phyloP scores from a whole-genome alignment of 176 grass and related monocot species.

The Leersia perrieri region DNA sequence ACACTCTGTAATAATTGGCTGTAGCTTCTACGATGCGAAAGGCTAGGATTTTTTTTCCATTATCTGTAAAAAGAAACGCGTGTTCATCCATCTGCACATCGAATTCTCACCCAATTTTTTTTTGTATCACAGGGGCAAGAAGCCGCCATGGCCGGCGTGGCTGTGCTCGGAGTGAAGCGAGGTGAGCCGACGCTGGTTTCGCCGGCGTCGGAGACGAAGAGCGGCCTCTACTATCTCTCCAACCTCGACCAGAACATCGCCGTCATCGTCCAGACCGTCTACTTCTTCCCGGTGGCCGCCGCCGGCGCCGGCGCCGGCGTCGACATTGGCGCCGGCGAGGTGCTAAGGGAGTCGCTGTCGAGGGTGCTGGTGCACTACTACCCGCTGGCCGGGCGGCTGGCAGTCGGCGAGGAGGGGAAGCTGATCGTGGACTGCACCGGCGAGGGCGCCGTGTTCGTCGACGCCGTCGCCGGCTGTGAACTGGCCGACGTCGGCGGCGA shows the following conservation, averaged over 20 bases:
- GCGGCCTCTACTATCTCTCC: slow-evolving; percentile 58
- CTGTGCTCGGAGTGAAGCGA: slow-evolving; percentile 38
- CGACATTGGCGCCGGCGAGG: slow-evolving; percentile 17
- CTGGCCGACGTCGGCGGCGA: slow-evolving; percentile 66
- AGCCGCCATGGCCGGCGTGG: not conserved
- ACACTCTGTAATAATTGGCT: too few relatives aligned
- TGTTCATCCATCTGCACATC: not conserved
- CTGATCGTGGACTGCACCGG: slow-evolving; percentile 59
- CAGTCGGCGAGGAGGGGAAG: slow-evolving; percentile 49
- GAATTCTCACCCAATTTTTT: not conserved
- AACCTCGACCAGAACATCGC: slow-evolving; percentile 87
- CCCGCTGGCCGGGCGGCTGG: slow-evolving; percentile 58
- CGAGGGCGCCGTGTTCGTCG: slow-evolving; percentile 70
- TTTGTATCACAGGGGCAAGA: slow-evolving; percentile 32
- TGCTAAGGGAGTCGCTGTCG: slow-evolving; percentile 50
- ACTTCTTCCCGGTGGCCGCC: slow-evolving; percentile 51
- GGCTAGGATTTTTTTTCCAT: too few relatives aligned
- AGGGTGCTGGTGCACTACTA: slow-evolving; percentile 64
- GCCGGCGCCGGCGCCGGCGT: slow-evolving; percentile 7
- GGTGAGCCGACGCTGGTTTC: slow-evolving; percentile 44
- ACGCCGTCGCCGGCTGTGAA: slow-evolving; percentile 52
- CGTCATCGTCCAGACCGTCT: slow-evolving; percentile 69
- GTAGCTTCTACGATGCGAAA: too few relatives aligned
- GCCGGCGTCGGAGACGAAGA: slow-evolving; percentile 35
- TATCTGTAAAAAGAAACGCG: too few relatives aligned